These are phyloP conservation scores for Sextonia rubra DNA, from an alignment of 164 flowering plant genomes.

Conservation along the genomic window DNA sequence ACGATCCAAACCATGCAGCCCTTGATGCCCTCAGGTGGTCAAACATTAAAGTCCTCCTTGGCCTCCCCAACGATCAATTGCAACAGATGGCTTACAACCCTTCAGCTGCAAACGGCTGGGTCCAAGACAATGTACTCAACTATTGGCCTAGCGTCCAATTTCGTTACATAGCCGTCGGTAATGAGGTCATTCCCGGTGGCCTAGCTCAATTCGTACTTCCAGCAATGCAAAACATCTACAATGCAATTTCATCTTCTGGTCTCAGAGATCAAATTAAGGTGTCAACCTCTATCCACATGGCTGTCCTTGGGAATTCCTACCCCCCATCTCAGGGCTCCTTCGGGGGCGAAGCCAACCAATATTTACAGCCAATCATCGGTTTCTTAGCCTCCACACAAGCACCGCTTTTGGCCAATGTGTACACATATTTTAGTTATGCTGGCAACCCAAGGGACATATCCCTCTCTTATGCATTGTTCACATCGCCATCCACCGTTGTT, in stretches of 20 bases:
- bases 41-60: slow-evolving; percentile 33
- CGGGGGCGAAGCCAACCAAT: neutral
- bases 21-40: slow-evolving; percentile 41
- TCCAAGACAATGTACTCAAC: slow-evolving; percentile 24
- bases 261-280: slow-evolving; percentile 13
- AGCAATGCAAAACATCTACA: slow-evolving; percentile 7
- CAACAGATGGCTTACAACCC: slow-evolving; percentile 27
- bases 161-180: slow-evolving; percentile 44
- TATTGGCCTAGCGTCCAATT: slow-evolving; percentile 26
- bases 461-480: neutral
- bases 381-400: slow-evolving; percentile 6
- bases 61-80: slow-evolving; percentile 32
- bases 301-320: neutral
- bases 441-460: neutral
- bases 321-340: neutral
- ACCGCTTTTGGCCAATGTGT: slow-evolving; percentile 10
- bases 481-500: neutral
- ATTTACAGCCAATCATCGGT: neutral
- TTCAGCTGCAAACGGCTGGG: slow-evolving; percentile 30
- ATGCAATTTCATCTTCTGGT: slow-evolving; percentile 7
- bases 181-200: slow-evolving; percentile 33
- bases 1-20: slow-evolving; percentile 27
- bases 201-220: slow-evolving; percentile 5
- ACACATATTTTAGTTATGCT: slow-evolving; percentile 8
- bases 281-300: neutral